Evolutionary conservation across 805 yeast species (phyloP), one percentile per base, ranked within the genome.

Genomic region (Zygosaccharomyces bisporus): DNA sequence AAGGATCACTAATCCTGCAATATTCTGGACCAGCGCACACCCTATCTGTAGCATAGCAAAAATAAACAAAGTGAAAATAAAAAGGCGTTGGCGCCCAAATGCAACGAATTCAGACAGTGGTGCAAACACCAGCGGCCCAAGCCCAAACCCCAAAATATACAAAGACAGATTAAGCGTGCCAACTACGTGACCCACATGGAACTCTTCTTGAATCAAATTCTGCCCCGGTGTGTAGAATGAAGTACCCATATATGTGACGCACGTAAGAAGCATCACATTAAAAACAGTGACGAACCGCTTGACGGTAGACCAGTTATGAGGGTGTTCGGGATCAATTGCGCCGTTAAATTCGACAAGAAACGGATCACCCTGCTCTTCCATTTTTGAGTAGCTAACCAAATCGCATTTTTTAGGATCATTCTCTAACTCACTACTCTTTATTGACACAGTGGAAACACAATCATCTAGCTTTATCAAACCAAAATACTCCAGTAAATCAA

Each of bases 121-220:
- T 0, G 82, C 73, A 42, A 78, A 74, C 2, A 78, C 49, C 67
- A 80, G 64, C 2, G 83, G 83, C 1, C 83, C 83, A 14, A 78
- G 39, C 41, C 81, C 85, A 55, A 80, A 79, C 5, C 84, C 86
- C 23, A 79, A 51, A 5, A 80, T 80, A 49, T 74, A 80, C 29
- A 78, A 48, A 0, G 81, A 64, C 53, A 81, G 66, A 2, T 80
- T 79, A 30, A 81, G 63, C 0, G 73, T 63, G 0, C 79, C 77
- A 4, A 69, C 68, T 4, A 70, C 72, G 20, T 61, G 61, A n/a
- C 73, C 63, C 4, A 75, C 70, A 14, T 63, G 50, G 52, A 77
- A 76, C 36, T 76, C 74, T 20, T 61, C 60, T 59, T 66, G 69
- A 20, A 80, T 56, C 13, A 66, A 60, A 14, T 57, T 64, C 27